These are phyloP conservation scores for Ilex asprella DNA, from an alignment of 257 asterid genomes.

Conservation along the genomic window DNA sequence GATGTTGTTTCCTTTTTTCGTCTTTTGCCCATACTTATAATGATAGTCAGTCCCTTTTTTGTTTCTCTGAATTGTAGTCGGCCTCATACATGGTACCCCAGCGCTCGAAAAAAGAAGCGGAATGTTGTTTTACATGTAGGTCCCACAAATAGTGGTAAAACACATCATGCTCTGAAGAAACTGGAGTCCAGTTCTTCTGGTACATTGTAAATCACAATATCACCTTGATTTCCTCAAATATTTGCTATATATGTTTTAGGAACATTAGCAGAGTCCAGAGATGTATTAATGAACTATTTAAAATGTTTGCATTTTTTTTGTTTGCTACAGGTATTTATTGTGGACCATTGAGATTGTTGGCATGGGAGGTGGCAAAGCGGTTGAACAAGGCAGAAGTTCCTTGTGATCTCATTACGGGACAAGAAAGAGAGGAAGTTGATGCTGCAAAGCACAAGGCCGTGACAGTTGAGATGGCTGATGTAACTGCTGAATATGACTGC, in stretches of 20 bases:
- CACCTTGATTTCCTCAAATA: neutral
- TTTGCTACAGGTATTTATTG: conserved; percentile 66
- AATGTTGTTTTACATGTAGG: conserved; percentile 80
- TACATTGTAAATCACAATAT: conserved; percentile 10
- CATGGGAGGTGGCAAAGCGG: conserved; percentile 94
- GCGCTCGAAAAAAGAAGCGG: conserved; percentile 70
- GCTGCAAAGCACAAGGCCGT: conserved; percentile 87
- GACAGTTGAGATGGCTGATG: conserved; percentile 96
- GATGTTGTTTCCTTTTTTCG: neutral
- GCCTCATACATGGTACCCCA: conserved; percentile 93
- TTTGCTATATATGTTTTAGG: conserved; percentile 8
- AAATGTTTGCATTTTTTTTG: neutral
- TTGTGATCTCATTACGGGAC: conserved; percentile 92
- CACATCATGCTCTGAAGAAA: conserved; percentile 72
- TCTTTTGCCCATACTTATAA: neutral
- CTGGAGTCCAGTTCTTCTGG: conserved; percentile 81
- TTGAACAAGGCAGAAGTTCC: conserved; percentile 85
- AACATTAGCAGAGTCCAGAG: neutral
- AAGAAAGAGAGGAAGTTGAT: conserved; percentile 81
- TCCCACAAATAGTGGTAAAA: conserved; percentile 98
- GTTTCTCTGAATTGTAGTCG: conserved; percentile 33
- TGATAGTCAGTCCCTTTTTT: neutral
- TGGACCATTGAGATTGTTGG: conserved; percentile 96
- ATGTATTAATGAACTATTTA: neutral
- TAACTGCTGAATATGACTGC: conserved; percentile 55